These are phyloP conservation scores for Melampsora larici-populina DNA, from an alignment of 1,284 basidiomycete species.

Conservation along the genomic window DNA sequence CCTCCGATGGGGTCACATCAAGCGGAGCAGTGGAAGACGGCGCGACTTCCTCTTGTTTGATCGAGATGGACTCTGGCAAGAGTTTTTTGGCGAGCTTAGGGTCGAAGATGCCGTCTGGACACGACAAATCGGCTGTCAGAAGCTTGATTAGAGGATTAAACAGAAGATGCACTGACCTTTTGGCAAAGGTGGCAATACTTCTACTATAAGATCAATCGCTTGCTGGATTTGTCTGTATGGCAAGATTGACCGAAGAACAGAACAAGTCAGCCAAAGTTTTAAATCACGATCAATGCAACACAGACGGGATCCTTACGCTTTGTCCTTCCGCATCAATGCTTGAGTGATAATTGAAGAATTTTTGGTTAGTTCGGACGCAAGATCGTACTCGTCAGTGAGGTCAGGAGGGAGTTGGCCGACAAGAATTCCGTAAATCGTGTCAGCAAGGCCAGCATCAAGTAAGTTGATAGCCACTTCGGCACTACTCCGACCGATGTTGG, in stretches of 20 bases:
- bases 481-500: constrained; percentile 74
- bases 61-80: constrained; percentile 33
- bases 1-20: constrained; percentile 2
- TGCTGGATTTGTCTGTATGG: constrained; percentile 71
- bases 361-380: constrained; percentile 55
- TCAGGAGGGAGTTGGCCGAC: constrained; percentile 79
- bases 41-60: constrained; percentile 47
- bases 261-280: neutral
- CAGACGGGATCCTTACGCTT: constrained; percentile 5
- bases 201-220: constrained; percentile 76
- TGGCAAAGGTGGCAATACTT: constrained; percentile 82
- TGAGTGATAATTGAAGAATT: constrained; percentile 42
- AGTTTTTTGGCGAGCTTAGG: constrained; percentile 47
- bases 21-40: constrained; percentile 19
- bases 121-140: neutral
- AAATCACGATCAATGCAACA: neutral
- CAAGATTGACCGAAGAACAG: neutral
- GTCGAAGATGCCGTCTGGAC: constrained; percentile 50
- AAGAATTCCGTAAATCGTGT: constrained; percentile 85
- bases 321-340: constrained; percentile 41
- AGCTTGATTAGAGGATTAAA: too few species aligned
- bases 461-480: constrained; percentile 78
- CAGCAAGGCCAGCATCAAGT: constrained; percentile 82
- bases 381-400: constrained; percentile 59
- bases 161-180: constrained; percentile 62